These are phyloP conservation scores for Candida mesenterica DNA, from an alignment of 1,139 yeast genomes.

Conservation along the genomic window DNA sequence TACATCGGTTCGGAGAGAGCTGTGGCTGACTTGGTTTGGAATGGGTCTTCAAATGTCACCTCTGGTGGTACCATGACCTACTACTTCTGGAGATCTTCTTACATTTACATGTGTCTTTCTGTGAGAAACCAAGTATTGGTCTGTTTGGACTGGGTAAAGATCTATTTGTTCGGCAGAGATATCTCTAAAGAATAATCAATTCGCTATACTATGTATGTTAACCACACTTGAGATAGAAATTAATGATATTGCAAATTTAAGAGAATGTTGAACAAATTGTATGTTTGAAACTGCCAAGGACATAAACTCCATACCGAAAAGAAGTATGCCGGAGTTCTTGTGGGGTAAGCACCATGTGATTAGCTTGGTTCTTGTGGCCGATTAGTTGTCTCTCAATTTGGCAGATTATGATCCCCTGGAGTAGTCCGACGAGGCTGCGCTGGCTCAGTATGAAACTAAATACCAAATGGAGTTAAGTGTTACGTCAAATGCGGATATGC, in stretches of 20 bases:
- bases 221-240: neutral
- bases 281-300: neutral
- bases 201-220: neutral
- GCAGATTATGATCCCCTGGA: too few relatives aligned
- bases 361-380: too few relatives aligned
- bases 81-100: slow-evolving; percentile 93
- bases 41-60: slow-evolving; percentile 77
- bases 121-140: slow-evolving; percentile 85
- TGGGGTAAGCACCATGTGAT: too few relatives aligned
- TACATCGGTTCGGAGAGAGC: slow-evolving; percentile 90
- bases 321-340: too few relatives aligned
- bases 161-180: slow-evolving; percentile 87
- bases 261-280: neutral
- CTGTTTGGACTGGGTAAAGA: slow-evolving; percentile 84
- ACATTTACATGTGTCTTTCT: slow-evolving; percentile 88
- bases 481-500: too few relatives aligned
- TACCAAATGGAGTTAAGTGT: too few relatives aligned
- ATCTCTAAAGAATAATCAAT: slow-evolving; percentile 50
- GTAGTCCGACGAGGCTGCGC: too few relatives aligned
- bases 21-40: slow-evolving; percentile 89
- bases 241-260: too few relatives aligned
- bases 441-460: too few relatives aligned
- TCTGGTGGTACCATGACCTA: slow-evolving; percentile 86
- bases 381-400: too few relatives aligned
- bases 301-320: neutral